Percentiles rank a stretch among this genome's conserved stretches.
Conservation (phyloP, 306 rosid genomes). For the Citrullus colocynthis region DNA sequence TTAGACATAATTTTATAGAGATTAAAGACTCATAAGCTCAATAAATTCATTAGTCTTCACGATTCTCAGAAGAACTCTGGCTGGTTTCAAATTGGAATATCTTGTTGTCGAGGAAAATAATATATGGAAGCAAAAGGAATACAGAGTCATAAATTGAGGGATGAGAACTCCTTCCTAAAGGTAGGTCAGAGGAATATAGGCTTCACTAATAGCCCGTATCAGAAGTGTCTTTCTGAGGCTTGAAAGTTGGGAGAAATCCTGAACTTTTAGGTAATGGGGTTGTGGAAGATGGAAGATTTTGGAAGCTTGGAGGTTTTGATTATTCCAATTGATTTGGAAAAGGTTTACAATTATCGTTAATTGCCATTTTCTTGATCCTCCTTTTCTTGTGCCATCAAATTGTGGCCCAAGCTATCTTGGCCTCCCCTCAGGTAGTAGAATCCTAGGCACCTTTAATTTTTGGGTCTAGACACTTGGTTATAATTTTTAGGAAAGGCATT, state of each 20-base stretch:
- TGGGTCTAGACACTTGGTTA: neutral
- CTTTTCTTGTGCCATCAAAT: neutral
- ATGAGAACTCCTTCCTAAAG: neutral
- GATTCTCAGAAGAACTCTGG: neutral
- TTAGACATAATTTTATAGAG: neutral
- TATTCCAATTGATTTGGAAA: neutral
- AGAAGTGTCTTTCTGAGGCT: neutral
- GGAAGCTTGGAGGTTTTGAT: neutral
- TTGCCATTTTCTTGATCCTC: neutral
- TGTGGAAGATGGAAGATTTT: neutral
- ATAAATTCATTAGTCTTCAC: neutral
- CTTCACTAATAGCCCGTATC: neutral
- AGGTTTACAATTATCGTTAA: neutral
- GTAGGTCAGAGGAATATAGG: neutral
- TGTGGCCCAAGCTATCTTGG: neutral
- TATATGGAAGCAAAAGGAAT: neutral
- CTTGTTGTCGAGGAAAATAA: too few relatives aligned
- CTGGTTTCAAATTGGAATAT: neutral
- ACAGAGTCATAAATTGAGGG: neutral
- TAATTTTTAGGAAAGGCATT: neutral
- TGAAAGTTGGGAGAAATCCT: neutral
- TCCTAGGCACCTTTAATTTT: neutral
- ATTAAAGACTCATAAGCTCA: neutral
- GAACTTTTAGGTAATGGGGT: neutral
- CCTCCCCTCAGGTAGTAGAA: neutral